Base-by-base conservation (phyloP, 306 rosid species). In the Acacia crassicarpa region DNA sequence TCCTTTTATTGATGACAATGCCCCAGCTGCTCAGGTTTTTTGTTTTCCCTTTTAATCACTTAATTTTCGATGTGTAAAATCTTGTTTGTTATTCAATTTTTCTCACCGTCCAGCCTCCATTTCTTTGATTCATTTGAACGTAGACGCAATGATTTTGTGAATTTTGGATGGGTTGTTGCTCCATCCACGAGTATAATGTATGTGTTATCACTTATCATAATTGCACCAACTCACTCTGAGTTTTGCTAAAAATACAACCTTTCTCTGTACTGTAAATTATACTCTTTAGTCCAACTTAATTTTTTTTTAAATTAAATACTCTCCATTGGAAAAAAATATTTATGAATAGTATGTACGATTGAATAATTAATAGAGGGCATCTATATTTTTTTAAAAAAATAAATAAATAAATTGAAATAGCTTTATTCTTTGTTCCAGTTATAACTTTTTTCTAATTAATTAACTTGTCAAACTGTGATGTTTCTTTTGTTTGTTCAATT, bases 1-100 rank as follows among this genome's bases (percentile, higher is more conserved):
- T 14, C 98, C 98, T 45, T 94, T 92, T 84, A 94, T 94, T 75
- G 94, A 92, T 79, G 98, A 94, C 77, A 92, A 90, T 79, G 97
- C 98, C 74, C 98, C 98, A 7, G 87, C 13, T 82, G 54, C 90
- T 16, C 92, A 90, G 97, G 98, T 94, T 72, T 76, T 17, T 76
- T 85, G 69, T 16, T 80, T 72, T 65, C 30, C 67, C 44, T 27
- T 66, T n/a, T 67, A 59, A 49, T 41, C 15, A 49, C 75, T 30
- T 53, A 40, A 53, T 46, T 81, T 77, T 81, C 67, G 35, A 72
- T 67, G 74, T 67, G 44, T 77, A 75, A 62, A 65, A 66, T 86
- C 41, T 74, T 38, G 67, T 43, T 71, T 79, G 30, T 73, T 69
- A 67, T 67, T 35, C 6, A 2, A 20, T 32, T 67, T 40, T 69